A percentile compares a stretch with the other conserved stretches of the same genome.
These are phyloP conservation scores for Rhizopogon rudus DNA, from an alignment of 768 basidiomycete species.

Conservation along the genomic window DNA sequence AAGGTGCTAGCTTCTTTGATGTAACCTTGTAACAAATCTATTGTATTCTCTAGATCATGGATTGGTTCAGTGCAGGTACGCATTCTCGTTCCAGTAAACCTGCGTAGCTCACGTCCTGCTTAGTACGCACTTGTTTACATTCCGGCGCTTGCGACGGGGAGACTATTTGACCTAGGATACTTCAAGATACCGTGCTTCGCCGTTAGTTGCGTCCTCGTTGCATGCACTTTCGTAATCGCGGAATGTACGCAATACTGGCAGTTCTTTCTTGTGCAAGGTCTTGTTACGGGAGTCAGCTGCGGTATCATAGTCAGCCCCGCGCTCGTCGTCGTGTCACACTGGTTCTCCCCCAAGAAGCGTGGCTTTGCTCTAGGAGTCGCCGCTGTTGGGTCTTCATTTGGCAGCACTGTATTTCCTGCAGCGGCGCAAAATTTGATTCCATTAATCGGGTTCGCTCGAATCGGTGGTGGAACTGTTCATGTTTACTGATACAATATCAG, in stretches of 20 bases:
- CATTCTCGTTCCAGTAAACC: background rate
- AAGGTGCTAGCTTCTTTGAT: slow-evolving; percentile 12
- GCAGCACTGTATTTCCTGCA: slow-evolving; percentile 67
- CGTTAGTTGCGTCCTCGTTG: slow-evolving; percentile 47
- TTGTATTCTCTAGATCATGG: slow-evolving; percentile 50
- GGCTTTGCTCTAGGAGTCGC: slow-evolving; percentile 56
- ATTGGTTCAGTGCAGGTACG: slow-evolving; percentile 71
- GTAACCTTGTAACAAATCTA: background rate
- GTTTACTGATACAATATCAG: slow-evolving; percentile 26
- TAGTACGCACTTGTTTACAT: slow-evolving; percentile 62
- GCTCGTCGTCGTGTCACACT: slow-evolving; percentile 58
- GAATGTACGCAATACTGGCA: slow-evolving; percentile 77
- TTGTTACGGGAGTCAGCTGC: slow-evolving; percentile 55
- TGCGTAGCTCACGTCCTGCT: background rate
- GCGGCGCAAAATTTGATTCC: slow-evolving; percentile 49
- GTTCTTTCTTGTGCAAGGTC: slow-evolving; percentile 69
- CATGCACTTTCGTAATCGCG: slow-evolving; percentile 57
- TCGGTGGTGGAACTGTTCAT: background rate
- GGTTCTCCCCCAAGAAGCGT: slow-evolving; percentile 52
- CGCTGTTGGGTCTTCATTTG: slow-evolving; percentile 63
- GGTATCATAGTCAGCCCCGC: slow-evolving; percentile 64
- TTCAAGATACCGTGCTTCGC: slow-evolving; percentile 45
- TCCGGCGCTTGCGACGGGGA: slow-evolving; percentile 58
- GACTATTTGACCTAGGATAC: slow-evolving; percentile 71
- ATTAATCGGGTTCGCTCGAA: slow-evolving; percentile 43